Evolutionary conservation across 768 basidiomycete genomes (phyloP).

Genomic region (Rubroboletus pulcherrimus): DNA sequence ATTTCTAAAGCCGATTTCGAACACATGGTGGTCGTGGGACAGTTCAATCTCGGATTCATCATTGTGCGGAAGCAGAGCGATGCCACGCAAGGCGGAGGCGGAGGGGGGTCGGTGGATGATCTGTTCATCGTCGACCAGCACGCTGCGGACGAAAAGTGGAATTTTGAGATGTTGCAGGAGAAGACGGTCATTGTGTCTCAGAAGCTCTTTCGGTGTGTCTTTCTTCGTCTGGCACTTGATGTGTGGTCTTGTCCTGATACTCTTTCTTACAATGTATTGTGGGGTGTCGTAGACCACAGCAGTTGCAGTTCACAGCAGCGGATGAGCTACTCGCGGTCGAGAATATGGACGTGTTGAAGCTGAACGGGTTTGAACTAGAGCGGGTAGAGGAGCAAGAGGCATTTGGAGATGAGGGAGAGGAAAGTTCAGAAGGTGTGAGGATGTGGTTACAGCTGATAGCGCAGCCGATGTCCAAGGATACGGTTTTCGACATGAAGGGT

Average conservation of each 20-base stretch:
- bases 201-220: conserved; percentile 66
- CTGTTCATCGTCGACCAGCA: conserved; percentile 97
- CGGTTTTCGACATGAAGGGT: conserved; percentile 89
- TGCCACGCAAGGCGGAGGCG: background rate
- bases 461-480: conserved; percentile 89
- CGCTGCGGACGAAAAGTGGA: conserved; percentile 97
- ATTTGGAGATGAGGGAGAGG: background rate
- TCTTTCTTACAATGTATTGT: background rate
- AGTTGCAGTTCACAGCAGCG: conserved; percentile 79
- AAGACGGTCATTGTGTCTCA: conserved; percentile 91
- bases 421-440: background rate
- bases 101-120: conserved; percentile 62
- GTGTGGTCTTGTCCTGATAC: background rate
- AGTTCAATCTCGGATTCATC: conserved; percentile 97
- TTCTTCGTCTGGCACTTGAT: background rate
- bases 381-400: conserved; percentile 40
- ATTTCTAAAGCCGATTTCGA: conserved; percentile 86
- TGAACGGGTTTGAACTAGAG: conserved; percentile 88
- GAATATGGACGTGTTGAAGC: conserved; percentile 74
- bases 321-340: conserved; percentile 88
- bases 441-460: conserved; percentile 63
- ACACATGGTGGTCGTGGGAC: conserved; percentile 81
- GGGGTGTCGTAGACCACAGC: conserved; percentile 54
- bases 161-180: conserved; percentile 90
- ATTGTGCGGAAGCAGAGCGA: conserved; percentile 60